These are phyloP conservation scores for Willaertia magna DNA, from an alignment of 208 protist genomes.

Conservation along the genomic window DNA sequence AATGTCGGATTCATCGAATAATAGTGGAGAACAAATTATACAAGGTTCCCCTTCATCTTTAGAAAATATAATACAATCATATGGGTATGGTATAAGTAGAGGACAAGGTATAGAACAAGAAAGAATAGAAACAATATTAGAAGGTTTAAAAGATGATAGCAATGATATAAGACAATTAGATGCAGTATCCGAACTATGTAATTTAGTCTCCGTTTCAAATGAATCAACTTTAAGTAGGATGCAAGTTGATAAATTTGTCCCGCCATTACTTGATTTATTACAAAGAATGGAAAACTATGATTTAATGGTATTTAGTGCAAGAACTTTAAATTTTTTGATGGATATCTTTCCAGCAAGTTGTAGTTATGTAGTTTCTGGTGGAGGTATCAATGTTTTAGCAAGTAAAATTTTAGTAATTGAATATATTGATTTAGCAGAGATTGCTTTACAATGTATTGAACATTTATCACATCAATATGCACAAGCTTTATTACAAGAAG, in stretches of 20 bases:
- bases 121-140: background rate
- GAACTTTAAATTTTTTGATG: slow-evolving; percentile 68
- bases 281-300: slow-evolving; percentile 31
- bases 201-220: background rate
- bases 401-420: slow-evolving; percentile 62
- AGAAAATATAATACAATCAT: background rate
- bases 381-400: slow-evolving; percentile 50
- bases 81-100: background rate
- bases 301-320: slow-evolving; percentile 62
- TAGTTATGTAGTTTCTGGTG: slow-evolving; percentile 38
- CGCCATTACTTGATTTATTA: background rate
- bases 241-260: background rate
- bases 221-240: background rate
- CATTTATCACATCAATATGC: slow-evolving; percentile 55
- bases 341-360: slow-evolving; percentile 60
- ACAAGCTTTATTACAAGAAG: slow-evolving; percentile 40
- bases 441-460: slow-evolving; percentile 70
- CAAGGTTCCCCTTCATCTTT: background rate
- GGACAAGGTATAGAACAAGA: background rate
- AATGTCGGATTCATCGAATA: background rate
- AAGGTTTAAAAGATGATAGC: background rate
- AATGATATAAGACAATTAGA: background rate
- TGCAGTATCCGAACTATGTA: background rate
- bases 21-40: too few species aligned
- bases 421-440: slow-evolving; percentile 84